Conservation (phyloP, 2,329 filamentous ascomycete genomes). For the Verticillium longisporum region DNA sequence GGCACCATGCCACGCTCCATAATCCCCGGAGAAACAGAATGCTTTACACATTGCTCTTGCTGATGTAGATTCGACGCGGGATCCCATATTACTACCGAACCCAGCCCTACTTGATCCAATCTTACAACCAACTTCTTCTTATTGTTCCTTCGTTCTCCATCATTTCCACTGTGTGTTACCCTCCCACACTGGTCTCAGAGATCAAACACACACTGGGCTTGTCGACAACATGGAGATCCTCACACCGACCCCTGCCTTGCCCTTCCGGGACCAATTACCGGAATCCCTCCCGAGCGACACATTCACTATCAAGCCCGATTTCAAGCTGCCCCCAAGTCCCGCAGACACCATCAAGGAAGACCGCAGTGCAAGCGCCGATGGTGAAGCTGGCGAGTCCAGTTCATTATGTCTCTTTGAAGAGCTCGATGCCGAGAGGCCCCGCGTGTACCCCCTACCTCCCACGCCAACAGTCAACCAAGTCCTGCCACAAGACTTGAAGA, state of each 20-base stretch:
- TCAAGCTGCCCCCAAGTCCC: constrained; percentile 29
- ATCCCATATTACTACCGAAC: background rate
- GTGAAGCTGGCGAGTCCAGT: constrained; percentile 13
- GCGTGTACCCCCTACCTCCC: constrained; percentile 61
- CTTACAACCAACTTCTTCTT: background rate
- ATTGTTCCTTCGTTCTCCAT: background rate
- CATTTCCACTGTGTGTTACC: background rate
- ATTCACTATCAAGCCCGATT: constrained; percentile 6
- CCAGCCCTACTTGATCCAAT: background rate
- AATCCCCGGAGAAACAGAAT: background rate
- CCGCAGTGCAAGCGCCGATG: constrained; percentile 24
- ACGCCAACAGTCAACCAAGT: constrained; percentile 53
- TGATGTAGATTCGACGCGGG: background rate
- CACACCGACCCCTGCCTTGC: background rate
- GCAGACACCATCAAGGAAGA: constrained; percentile 30
- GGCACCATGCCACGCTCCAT: background rate
- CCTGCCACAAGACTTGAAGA: constrained; percentile 70
- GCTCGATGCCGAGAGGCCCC: constrained; percentile 11
- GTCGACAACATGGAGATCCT: constrained; percentile 1
- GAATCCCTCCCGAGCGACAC: constrained; percentile 11
- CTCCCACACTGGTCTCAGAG: background rate
- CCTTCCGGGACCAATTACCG: constrained; percentile 3
- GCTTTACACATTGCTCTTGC: background rate
- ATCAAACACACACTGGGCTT: background rate
- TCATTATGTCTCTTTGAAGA: constrained; percentile 11